phyloP scores from a whole-genome alignment of 1,284 basidiomycete genomes.

The Austropuccinia psidii region DNA sequence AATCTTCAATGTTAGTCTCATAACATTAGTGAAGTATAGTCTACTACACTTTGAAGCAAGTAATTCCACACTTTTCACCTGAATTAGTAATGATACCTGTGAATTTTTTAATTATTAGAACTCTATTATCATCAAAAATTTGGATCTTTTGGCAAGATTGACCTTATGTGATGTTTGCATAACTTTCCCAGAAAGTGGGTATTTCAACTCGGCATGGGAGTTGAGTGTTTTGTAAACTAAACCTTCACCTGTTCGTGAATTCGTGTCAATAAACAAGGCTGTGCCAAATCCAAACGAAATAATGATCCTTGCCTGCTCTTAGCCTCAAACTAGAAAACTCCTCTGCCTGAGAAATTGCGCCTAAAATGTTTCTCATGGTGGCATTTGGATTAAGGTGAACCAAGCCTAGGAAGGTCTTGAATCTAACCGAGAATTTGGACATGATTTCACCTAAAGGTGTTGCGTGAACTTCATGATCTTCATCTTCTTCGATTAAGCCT shows the following conservation, averaged over 20 bases:
- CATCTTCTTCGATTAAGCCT: constrained; percentile 25
- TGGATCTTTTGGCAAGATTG: background rate
- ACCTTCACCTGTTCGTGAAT: constrained; percentile 12
- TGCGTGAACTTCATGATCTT: constrained; percentile 9
- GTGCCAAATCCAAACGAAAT: too few species aligned
- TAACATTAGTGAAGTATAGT: too few species aligned
- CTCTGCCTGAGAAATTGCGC: constrained; percentile 18
- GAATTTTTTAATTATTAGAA: background rate
- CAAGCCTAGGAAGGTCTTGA: constrained; percentile 30
- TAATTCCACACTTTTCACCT: constrained; percentile 4
- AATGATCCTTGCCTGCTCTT: constrained; percentile 13
- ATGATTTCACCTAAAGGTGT: constrained; percentile 36
- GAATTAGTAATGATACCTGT: constrained; percentile 32
- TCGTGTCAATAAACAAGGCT: too few species aligned
- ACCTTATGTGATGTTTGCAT: constrained; percentile 34
- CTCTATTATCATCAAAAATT: background rate
- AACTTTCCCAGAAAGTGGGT: constrained; percentile 15
- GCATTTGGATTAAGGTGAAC: constrained; percentile 8
- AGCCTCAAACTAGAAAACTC: constrained; percentile 32
- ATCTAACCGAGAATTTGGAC: constrained; percentile 28
- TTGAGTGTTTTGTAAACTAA: constrained; percentile 24
- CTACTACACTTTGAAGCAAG: too few species aligned
- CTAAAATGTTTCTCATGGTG: constrained; percentile 19
- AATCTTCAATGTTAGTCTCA: background rate
- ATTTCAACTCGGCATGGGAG: constrained; percentile 23